phyloP scores from a whole-genome alignment of 2,329 filamentous ascomycete species.

The Colletotrichum shisoi region DNA sequence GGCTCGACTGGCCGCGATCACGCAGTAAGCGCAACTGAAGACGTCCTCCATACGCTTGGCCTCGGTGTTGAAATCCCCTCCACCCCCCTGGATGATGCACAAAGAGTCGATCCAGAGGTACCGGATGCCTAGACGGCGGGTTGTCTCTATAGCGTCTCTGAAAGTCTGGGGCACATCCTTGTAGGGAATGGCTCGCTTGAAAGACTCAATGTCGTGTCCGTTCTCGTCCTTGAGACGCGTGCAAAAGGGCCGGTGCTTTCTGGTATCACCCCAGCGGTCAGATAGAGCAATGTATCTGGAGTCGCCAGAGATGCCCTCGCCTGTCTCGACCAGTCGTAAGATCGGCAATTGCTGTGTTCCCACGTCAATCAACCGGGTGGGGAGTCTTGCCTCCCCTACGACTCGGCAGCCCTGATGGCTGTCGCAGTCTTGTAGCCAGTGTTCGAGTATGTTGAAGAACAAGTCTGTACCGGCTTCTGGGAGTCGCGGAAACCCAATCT shows the following conservation, averaged over 20 bases:
- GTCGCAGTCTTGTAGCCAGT: background rate
- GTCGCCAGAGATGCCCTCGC: background rate
- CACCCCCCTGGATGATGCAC: constrained; percentile 39
- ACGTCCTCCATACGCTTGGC: constrained; percentile 30
- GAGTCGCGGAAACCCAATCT: too few relatives aligned
- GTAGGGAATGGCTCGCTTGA: too few relatives aligned
- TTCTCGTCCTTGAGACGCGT: background rate
- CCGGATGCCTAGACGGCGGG: constrained; percentile 22
- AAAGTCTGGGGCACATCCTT: background rate
- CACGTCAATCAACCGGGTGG: constrained; percentile 3
- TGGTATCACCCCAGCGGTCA: background rate
- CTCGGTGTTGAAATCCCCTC: too few relatives aligned
- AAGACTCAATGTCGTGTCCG: too few relatives aligned
- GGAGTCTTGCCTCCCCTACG: background rate
- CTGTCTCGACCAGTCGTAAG: constrained; percentile 2
- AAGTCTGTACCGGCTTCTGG: too few relatives aligned
- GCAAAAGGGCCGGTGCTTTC: constrained; percentile 2
- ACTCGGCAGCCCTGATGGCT: too few relatives aligned
- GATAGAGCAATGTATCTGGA: constrained; percentile 13
- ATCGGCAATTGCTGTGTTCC: accelerated
- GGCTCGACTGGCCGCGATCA: constrained; percentile 15
- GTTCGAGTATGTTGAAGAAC: too few relatives aligned
- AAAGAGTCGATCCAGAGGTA: constrained; percentile 42
- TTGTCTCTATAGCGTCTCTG: constrained; percentile 30
- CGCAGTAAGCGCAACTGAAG: constrained; percentile 12